These are phyloP conservation scores for Roridomyces roridus DNA, from an alignment of 768 basidiomycete genomes.

Conservation along the genomic window DNA sequence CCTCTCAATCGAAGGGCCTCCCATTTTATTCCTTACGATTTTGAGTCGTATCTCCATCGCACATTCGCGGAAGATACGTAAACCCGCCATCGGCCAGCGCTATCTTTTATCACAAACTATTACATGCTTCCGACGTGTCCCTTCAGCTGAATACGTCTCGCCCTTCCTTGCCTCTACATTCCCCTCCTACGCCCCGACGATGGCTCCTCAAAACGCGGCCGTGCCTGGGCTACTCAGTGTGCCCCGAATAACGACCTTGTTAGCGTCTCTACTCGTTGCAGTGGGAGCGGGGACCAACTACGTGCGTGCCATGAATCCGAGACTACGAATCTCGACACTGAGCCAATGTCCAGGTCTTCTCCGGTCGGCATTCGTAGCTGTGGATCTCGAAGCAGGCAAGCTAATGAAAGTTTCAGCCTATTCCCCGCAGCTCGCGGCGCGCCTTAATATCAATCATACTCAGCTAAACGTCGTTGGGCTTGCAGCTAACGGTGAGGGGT, in stretches of 20 bases:
- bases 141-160: too few species aligned
- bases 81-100: too few species aligned
- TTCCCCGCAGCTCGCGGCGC: constrained; percentile 84
- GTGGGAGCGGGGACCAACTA: constrained; percentile 25
- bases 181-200: too few species aligned
- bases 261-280: constrained; percentile 21
- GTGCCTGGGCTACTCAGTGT: constrained; percentile 14
- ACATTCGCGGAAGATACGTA: too few species aligned
- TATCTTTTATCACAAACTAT: too few species aligned
- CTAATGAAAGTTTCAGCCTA: constrained; percentile 60
- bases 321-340: not conserved
- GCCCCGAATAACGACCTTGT: constrained; percentile 19
- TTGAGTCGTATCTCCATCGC: too few species aligned
- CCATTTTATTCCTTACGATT: too few species aligned
- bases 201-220: not conserved
- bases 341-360: constrained; percentile 21
- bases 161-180: too few species aligned
- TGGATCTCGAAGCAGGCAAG: not conserved
- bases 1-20: too few species aligned
- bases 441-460: constrained; percentile 78
- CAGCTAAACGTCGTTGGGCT: constrained; percentile 82
- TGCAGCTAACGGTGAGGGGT: constrained; percentile 71
- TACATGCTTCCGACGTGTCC: too few species aligned
- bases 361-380: constrained; percentile 7
- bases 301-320: constrained; percentile 1